phyloP scores from a whole-genome alignment of 1,284 basidiomycete genomes.

The Apiotrichum gracile region DNA sequence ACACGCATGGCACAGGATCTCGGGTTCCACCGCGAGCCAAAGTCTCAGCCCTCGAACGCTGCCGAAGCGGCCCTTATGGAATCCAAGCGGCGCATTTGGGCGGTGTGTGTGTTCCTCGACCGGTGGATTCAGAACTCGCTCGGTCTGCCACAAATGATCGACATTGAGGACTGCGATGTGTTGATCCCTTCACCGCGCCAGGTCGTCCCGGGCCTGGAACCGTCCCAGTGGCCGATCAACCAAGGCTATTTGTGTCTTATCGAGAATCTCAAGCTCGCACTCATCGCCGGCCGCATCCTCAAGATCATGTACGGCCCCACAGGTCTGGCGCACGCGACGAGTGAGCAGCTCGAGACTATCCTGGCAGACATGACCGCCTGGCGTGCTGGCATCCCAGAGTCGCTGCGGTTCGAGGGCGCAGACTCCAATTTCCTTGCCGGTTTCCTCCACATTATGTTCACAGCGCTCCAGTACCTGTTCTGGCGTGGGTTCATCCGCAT shows the following conservation, averaged over 20 bases:
- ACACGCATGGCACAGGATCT: conserved; percentile 92
- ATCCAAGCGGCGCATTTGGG: conserved; percentile 79
- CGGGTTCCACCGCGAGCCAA: conserved; percentile 68
- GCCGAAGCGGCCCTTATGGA: conserved; percentile 57
- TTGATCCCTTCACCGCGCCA: conserved; percentile 68
- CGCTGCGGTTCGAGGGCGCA: conserved; percentile 58
- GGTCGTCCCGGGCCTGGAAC: conserved; percentile 50
- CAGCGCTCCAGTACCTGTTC: conserved; percentile 67
- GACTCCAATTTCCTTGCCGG: conserved; percentile 56
- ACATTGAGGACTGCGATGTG: conserved; percentile 87
- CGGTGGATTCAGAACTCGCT: conserved; percentile 58
- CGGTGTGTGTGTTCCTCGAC: conserved; percentile 81
- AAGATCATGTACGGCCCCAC: conserved; percentile 82
- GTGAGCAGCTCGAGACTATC: conserved; percentile 64
- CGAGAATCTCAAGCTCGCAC: conserved; percentile 78
- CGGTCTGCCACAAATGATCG: conserved; percentile 68
- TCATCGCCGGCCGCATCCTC: conserved; percentile 76
- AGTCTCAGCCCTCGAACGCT: conserved; percentile 23
- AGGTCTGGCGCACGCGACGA: conserved; percentile 72
- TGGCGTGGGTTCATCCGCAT: conserved; percentile 94
- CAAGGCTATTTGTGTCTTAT: conserved; percentile 37
- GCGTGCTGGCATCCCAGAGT: background rate
- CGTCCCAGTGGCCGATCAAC: conserved; percentile 53
- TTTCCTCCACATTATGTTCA: conserved; percentile 73
- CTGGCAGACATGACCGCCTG: conserved; percentile 62